These are phyloP conservation scores for Xerocomus tenax DNA, from an alignment of 1,284 basidiomycete species.

Conservation along the genomic window DNA sequence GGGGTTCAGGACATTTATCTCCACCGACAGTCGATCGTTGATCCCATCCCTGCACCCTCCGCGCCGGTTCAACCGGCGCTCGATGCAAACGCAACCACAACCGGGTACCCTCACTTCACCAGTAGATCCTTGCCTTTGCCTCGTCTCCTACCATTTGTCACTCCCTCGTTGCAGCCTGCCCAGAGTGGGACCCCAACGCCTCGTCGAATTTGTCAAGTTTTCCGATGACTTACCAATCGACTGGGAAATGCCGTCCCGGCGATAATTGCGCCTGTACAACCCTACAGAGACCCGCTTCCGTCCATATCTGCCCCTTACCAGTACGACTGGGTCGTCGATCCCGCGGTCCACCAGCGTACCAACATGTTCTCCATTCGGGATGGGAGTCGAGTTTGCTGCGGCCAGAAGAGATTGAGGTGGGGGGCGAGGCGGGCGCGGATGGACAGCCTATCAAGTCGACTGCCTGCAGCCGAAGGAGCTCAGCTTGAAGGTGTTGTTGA, in stretches of 20 bases:
- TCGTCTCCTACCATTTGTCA: conserved; percentile 25
- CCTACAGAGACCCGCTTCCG: too few species aligned
- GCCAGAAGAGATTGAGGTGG: background rate
- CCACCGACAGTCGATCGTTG: conserved; percentile 60
- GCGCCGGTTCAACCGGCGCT: too few species aligned
- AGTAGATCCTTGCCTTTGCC: too few species aligned
- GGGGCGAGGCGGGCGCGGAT: too few species aligned
- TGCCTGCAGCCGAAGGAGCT: conserved; percentile 34
- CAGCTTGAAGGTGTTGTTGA: conserved; percentile 35
- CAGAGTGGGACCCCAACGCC: conserved; percentile 36
- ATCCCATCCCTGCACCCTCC: too few species aligned
- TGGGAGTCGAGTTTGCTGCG: conserved; percentile 51
- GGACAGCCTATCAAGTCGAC: too few species aligned
- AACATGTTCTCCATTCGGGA: conserved; percentile 65
- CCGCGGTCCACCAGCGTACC: conserved; percentile 77
- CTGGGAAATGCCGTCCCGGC: too few species aligned
- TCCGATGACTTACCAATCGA: conserved; percentile 23
- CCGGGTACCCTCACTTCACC: conserved; percentile 25
- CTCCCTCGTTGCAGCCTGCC: conserved; percentile 39
- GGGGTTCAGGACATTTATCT: conserved; percentile 81
- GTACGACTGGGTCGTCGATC: conserved; percentile 70
- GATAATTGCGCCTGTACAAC: too few species aligned
- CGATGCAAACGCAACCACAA: conserved; percentile 18
- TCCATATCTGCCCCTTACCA: conserved; percentile 69
- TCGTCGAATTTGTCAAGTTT: conserved; percentile 15